Conservation (phyloP, 2,329 filamentous ascomycete species). For the Ceratocystis alfenasii region DNA sequence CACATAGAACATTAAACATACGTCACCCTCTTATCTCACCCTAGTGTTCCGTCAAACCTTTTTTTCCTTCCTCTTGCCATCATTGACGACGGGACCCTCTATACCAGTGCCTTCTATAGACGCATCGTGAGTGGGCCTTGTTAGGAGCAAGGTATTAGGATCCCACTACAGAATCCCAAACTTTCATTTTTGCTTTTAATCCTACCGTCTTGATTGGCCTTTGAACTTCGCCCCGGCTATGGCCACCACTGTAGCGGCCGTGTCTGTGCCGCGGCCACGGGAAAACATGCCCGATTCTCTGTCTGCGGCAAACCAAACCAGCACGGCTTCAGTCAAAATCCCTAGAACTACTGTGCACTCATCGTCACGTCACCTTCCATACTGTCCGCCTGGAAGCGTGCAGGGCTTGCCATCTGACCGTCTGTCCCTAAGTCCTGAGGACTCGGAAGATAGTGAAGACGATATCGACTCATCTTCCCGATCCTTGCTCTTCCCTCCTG, state of each 20-base stretch:
- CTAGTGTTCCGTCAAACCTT: background rate
- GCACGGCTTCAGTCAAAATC: constrained; percentile 9
- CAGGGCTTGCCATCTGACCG: background rate
- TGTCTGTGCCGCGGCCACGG: background rate
- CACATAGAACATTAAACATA: background rate
- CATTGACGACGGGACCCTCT: background rate
- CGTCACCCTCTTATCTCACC: background rate
- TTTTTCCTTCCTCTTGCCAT: background rate
- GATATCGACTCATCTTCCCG: constrained; percentile 37
- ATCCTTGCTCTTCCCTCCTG: constrained; percentile 65
- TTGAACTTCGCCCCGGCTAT: background rate
- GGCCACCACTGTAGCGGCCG: constrained; percentile 17
- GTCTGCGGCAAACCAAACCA: background rate
- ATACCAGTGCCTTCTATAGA: background rate
- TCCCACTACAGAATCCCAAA: background rate
- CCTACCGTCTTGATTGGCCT: background rate
- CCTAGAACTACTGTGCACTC: constrained; percentile 13
- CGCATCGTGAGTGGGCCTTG: constrained; percentile 8
- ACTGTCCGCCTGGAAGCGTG: constrained; percentile 17
- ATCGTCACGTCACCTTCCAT: constrained; percentile 17
- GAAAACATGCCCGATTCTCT: constrained; percentile 6
- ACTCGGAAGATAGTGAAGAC: constrained; percentile 33
- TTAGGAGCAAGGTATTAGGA: background rate
- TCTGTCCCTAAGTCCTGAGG: constrained; percentile 35
- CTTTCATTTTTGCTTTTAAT: background rate